Evolutionary conservation across 345 rosid genomes (phyloP).

Genomic region (Acer saccharum): DNA sequence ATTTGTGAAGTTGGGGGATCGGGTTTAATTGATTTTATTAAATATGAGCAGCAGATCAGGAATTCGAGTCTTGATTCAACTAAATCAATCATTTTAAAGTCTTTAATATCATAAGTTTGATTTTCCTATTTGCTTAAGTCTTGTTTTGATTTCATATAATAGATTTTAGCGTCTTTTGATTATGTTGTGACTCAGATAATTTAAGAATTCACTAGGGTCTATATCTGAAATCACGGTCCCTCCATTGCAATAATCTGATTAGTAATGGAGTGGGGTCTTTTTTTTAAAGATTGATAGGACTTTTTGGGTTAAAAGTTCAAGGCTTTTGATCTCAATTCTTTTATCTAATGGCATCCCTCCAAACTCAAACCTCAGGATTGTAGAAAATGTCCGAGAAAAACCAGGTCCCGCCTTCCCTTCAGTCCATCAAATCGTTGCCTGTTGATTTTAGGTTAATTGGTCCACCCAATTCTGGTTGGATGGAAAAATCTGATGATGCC

Average conservation of each 20-base stretch:
- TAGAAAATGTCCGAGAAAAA: slow-evolving; percentile 57
- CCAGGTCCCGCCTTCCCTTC: slow-evolving; percentile 51
- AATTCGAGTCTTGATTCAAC: slow-evolving; percentile 18
- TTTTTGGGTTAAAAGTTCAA: slow-evolving; percentile 37
- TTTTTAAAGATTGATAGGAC: slow-evolving; percentile 18
- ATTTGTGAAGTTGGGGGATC: no score
- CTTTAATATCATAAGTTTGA: neutral
- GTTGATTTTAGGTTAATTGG: slow-evolving; percentile 60
- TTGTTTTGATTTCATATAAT: neutral
- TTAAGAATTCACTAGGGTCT: no score
- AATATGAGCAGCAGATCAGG: slow-evolving; percentile 17
- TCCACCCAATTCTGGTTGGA: slow-evolving; percentile 46
- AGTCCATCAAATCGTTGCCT: slow-evolving; percentile 72
- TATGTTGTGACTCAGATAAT: no score
- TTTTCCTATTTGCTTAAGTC: neutral
- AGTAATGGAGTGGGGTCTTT: no score
- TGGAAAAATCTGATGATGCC: slow-evolving; percentile 32
- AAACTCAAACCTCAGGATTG: slow-evolving; percentile 39
- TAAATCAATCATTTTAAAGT: neutral
- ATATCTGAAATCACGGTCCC: no score
- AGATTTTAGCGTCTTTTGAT: no score
- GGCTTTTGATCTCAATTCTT: slow-evolving; percentile 32
- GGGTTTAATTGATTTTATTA: neutral
- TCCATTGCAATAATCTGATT: no score
- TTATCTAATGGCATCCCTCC: slow-evolving; percentile 32